A percentile compares a stretch with the other conserved stretches of the same genome.
Evolutionary conservation across 306 rosid genomes (phyloP).

Genomic region (Medicago lupulina): DNA sequence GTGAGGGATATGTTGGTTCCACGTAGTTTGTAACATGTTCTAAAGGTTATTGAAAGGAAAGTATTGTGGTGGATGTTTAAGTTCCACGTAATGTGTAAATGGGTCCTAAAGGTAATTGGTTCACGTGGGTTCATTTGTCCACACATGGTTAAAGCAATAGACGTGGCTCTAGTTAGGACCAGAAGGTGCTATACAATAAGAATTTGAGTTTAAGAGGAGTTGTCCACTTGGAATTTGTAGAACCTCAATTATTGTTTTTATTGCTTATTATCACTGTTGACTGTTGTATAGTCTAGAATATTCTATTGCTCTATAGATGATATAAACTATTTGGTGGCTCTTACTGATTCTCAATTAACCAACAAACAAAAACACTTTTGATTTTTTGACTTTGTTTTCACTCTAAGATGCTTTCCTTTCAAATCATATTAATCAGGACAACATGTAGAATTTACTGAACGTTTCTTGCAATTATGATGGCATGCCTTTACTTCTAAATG

Average conservation of each 20-base stretch:
- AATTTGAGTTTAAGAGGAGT: conserved; percentile 28
- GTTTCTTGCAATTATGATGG: background rate
- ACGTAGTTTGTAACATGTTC: conserved; percentile 34
- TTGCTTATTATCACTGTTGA: background rate
- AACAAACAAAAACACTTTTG: too few species aligned
- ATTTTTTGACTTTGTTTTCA: background rate
- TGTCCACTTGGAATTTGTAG: background rate
- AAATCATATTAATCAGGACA: background rate
- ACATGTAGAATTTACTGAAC: background rate
- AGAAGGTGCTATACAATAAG: background rate
- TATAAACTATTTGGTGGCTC: background rate
- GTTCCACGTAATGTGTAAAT: conserved; percentile 42
- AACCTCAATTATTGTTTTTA: conserved; percentile 23
- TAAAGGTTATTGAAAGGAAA: conserved; percentile 26
- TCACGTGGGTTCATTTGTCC: conserved; percentile 59
- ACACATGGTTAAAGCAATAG: conserved; percentile 39
- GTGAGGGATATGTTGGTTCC: conserved; percentile 51
- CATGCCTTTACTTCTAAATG: background rate
- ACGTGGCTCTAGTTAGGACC: conserved; percentile 50
- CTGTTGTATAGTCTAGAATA: conserved; percentile 15
- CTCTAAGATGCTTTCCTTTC: background rate
- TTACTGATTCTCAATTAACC: background rate
- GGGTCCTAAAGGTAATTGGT: conserved; percentile 45
- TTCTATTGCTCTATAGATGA: conserved; percentile 16
- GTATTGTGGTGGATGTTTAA: conserved; percentile 49